These are phyloP conservation scores for Neurospora hispaniola DNA, from an alignment of 495 filamentous ascomycete species.

Conservation along the genomic window DNA sequence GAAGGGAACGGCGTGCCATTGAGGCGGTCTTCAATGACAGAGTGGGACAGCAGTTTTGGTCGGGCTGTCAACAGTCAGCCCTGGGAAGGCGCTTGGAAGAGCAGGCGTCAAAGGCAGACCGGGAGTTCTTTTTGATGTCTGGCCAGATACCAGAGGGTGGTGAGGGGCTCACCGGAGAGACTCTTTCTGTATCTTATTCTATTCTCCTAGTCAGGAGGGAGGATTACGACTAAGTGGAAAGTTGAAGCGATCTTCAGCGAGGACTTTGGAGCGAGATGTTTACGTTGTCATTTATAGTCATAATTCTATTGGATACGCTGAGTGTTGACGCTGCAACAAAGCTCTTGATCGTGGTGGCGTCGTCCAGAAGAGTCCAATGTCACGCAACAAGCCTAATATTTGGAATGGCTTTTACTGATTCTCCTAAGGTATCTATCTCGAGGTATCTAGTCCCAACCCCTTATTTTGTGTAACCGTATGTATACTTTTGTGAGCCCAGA, in stretches of 20 bases:
- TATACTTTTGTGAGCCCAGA: constrained; percentile 2
- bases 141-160: not conserved
- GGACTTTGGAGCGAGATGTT: not conserved
- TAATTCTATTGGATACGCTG: not conserved
- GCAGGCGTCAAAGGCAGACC: not conserved
- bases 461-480: constrained; percentile 1
- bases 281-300: not conserved
- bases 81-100: not conserved
- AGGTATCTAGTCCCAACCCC: not conserved
- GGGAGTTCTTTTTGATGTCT: not conserved
- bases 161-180: not conserved
- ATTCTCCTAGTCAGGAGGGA: not conserved
- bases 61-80: not conserved
- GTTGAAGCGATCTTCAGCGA: not conserved
- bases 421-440: not conserved
- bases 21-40: not conserved
- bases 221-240: not conserved
- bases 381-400: not conserved
- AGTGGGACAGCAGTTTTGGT: not conserved
- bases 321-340: not conserved
- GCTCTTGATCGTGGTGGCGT: not conserved
- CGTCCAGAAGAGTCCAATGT: not conserved
- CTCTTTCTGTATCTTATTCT: not conserved
- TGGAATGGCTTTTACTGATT: not conserved
- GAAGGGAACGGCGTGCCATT: not conserved